Evolutionary conservation across 1,139 yeast genomes (phyloP), one percentile per base, ranked within the genome.

Genomic region (Hemisphaericaspora subhashii): DNA sequence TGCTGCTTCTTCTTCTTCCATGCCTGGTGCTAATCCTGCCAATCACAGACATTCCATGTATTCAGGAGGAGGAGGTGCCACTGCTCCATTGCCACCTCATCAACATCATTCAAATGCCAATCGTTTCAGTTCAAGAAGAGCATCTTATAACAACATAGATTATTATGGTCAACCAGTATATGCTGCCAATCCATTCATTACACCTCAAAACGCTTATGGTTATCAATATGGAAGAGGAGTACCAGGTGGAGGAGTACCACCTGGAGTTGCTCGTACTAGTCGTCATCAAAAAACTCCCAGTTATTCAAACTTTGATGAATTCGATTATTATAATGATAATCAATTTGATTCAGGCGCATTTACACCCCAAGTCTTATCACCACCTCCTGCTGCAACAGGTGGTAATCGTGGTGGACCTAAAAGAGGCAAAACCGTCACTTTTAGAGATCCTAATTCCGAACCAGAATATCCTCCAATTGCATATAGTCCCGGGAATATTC

Each of bases 401-500:
- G 4, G 21, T 16, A n/a, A 3, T 23, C 9, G 14, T 8, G 8
- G 55, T 33, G 58, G 24, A 20, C 42, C 43, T 13, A 44, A 36
- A 14, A 37, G 60, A 10, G 43, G 52, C 20, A 66, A 65, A 39
- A 54, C 67, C 0, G 73, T 66, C 9, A 62, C 66, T 2, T 67
- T 67, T 41, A 52, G 58, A 31, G 71, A 67, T 31, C 44, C 47
- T n/a, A n/a, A n/a, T n/a, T n/a, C n/a, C 18, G 71, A 64, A 42
- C 64, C 72, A 12, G 72, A 68, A 40, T 64, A 48, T 41, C 71
- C 72, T 1, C 58, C 60, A 14, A 55, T 43, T 29, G 57, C 62
- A 12, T 66, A 63, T 46, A 53, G 56, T 35, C 67, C 68, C 5
- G 50, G 56, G 7, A 58, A 57, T 36, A 55, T 49, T 37, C 59